Percentiles rank a stretch among this genome's conserved stretches.
Evolutionary conservation across 139 green algal species (phyloP).

Genomic region (Haematococcus sp.): DNA sequence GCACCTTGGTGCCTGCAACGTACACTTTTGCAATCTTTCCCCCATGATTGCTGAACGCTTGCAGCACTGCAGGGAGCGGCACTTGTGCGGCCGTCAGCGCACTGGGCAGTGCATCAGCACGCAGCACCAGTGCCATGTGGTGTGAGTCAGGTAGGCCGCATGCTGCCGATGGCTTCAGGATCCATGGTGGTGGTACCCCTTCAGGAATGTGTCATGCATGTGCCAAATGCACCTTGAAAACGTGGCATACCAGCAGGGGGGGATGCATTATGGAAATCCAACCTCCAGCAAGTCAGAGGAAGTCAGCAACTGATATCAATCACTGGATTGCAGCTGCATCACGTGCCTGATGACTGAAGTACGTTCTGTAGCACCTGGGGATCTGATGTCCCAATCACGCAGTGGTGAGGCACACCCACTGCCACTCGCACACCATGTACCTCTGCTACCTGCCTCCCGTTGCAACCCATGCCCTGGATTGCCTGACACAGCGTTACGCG

Average conservation of each 20-base stretch:
- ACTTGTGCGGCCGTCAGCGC: conserved; percentile 17
- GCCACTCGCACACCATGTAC: conserved; percentile 1
- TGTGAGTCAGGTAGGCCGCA: conserved; percentile 70
- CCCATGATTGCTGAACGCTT: conserved; percentile 84
- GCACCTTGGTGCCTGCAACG: conserved; percentile 56
- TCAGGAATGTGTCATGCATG: not conserved
- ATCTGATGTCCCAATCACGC: not conserved
- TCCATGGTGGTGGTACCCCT: conserved; percentile 53
- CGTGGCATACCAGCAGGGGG: too few relatives aligned
- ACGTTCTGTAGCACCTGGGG: not conserved
- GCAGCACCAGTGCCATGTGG: conserved; percentile 67
- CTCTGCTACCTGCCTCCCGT: too few relatives aligned
- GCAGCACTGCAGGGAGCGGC: conserved; percentile 57
- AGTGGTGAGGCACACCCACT: not conserved
- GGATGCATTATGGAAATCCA: too few relatives aligned
- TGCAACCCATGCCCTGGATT: too few relatives aligned
- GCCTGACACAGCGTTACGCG: conserved; percentile 14
- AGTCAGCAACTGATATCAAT: too few relatives aligned
- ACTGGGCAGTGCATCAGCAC: conserved; percentile 24
- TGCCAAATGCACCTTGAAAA: not conserved
- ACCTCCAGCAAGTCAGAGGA: too few relatives aligned
- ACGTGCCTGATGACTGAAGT: not conserved
- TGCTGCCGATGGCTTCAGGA: conserved; percentile 71
- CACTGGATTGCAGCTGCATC: too few relatives aligned
- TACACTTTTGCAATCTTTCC: conserved; percentile 78